Conservation (phyloP, 495 filamentous ascomycete genomes). For the Margaritispora aquatica region DNA sequence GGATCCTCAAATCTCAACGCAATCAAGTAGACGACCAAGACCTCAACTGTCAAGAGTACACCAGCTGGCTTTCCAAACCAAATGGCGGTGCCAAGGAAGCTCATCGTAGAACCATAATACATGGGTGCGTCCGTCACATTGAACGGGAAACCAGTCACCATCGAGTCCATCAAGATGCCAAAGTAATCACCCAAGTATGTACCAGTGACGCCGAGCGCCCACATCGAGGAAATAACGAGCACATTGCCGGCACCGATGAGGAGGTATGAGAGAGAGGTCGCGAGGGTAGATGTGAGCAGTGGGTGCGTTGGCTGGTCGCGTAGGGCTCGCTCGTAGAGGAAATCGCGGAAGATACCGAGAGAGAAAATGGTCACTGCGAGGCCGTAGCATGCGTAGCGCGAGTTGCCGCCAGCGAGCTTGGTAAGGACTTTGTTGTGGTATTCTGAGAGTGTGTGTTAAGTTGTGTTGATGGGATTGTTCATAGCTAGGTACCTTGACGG, state of each 20-base stretch:
- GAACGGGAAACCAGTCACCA: conserved; percentile 93
- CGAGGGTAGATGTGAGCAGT: conserved; percentile 42
- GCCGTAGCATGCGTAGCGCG: conserved; percentile 80
- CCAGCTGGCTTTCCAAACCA: conserved; percentile 87
- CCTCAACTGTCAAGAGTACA: conserved; percentile 65
- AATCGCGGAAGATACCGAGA: conserved; percentile 82
- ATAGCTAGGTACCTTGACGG: conserved; percentile 48
- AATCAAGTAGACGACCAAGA: conserved; percentile 72
- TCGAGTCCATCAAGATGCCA: conserved; percentile 92
- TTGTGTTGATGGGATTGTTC: not conserved
- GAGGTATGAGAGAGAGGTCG: conserved; percentile 54
- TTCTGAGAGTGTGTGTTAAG: conserved; percentile 47
- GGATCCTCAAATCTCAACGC: conserved; percentile 91
- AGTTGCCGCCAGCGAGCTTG: conserved; percentile 74
- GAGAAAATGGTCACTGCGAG: conserved; percentile 86
- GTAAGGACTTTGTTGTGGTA: conserved; percentile 87
- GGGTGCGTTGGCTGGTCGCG: conserved; percentile 72
- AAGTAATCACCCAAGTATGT: conserved; percentile 99
- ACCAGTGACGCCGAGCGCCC: conserved; percentile 88
- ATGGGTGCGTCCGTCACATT: conserved; percentile 88
- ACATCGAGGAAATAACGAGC: conserved; percentile 83
- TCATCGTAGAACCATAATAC: conserved; percentile 92
- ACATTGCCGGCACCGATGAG: conserved; percentile 73
- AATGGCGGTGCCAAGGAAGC: conserved; percentile 85
- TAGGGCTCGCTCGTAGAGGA: conserved; percentile 65